Base-by-base conservation (phyloP, 2,329 filamentous ascomycete species). In the Fusarium denticulatum region DNA sequence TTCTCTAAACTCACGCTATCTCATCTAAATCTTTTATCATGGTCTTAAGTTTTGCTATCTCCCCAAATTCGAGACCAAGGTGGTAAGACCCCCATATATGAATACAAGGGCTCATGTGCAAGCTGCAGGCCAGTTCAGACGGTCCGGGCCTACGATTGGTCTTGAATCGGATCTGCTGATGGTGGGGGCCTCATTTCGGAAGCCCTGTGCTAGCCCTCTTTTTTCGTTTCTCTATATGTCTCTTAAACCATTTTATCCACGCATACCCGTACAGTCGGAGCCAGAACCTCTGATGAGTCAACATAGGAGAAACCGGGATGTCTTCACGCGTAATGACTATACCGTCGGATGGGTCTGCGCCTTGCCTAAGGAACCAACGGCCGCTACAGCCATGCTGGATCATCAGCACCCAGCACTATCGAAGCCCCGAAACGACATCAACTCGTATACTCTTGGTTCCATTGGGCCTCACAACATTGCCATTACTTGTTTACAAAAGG, bases 171-270 rank as follows among this genome's bases (percentile, higher is more conserved):
- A 11, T 49, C 20, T 22, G 20, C 46, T 30, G 7, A 49, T 18
- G 46, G 28, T 0, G 20, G 13, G 20, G 20, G 22, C 14, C 4
- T 32, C n/a, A 3, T n/a, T 16, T 16, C 28, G 46, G 30, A n/a
- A 49, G 46, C 46, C 11, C 28, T 9, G 4, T 30, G 14, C 28
- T 30, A 4, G 20, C 4, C 13, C 14, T 47, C 45, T 47, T 47
- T 47, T 30, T n/a, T 15, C 13, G 1, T 11, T 46, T 3, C 24
- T 15, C 13, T 11, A 7, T 15, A 15, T 22, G 8, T 46, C 18
- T 46, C 45, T 46, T 0, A 0, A 8, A 11, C 24, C 6, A 5
- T 1, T 11, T 28, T 7, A 28, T 28, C 13, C 18, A 22, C 24
- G 6, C 8, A 1, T 7, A 7, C 13, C 43, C 8, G 8, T 22